Evolutionary conservation across 2,329 filamentous ascomycete genomes (phyloP), one percentile per base, ranked within the genome.

Genomic region (Amphichorda felina): DNA sequence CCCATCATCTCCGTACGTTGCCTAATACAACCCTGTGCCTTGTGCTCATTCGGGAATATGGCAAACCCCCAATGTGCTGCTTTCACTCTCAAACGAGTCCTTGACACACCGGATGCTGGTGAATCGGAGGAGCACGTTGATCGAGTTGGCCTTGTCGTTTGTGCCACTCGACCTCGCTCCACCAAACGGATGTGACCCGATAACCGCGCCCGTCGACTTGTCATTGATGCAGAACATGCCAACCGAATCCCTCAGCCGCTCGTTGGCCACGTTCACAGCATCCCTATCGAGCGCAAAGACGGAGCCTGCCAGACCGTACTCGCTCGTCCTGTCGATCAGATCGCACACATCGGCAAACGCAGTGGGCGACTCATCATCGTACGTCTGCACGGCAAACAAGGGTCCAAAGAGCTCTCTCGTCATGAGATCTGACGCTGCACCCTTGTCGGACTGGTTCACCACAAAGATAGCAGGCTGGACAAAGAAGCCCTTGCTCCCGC

Each of bases 141-240:
- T 13, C 26, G 35, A 36, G 18, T 31, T 31, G 5, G 75, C 74
- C 63, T 79, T 79, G 53, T 81, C 76, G 48, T 81, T 80, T 15
- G 76, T 81, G 4, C 76, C 76, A 40, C 71, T 76, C 2, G 70
- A 72, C 38, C 76, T 63, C 7, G 70, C 67, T 27, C 76, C 76
- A 8, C 76, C 76, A 49, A 81, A 80, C 2, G 76, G 73, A 52
- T 81, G 76, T 53, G 79, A 75, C 7, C 73, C 76, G 2, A 79
- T 74, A 10, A 81, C 70, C 2, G 75, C 73, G 21, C 74, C 76
- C 0, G 75, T 80, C 46, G 69, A 75, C 67, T 83, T 84, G 61
- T 16, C 32, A 40, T 45, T 85, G 52, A 85, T 68, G 58, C 85
- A 85, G 48, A 85, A 83, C 59, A 85, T 85, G 11, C 81, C 81